Evolutionary conservation across 2,329 filamentous ascomycete genomes (phyloP).

Genomic region (Paraphoma sp.): DNA sequence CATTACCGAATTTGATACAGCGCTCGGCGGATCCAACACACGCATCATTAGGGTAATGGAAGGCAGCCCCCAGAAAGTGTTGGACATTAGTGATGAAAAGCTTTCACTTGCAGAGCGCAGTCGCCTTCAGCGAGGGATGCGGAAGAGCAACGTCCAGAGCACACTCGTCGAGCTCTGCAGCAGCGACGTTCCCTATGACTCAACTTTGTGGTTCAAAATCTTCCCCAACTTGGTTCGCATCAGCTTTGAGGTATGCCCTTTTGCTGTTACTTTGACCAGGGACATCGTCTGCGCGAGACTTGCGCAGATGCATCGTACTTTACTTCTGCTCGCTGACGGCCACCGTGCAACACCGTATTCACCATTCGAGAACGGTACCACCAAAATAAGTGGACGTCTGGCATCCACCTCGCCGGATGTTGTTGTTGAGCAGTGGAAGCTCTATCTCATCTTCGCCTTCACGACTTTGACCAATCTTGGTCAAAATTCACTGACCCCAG

Average conservation of each 20-base stretch:
- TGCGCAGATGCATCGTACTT: slow-evolving; percentile 88
- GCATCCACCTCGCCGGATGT: slow-evolving; percentile 80
- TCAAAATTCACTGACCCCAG: slow-evolving; percentile 60
- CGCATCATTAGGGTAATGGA: slow-evolving; percentile 93
- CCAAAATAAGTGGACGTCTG: slow-evolving; percentile 63
- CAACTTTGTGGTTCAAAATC: slow-evolving; percentile 95
- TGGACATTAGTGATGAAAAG: slow-evolving; percentile 91
- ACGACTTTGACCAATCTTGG: slow-evolving; percentile 90
- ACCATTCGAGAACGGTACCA: slow-evolving; percentile 64
- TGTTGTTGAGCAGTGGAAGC: slow-evolving; percentile 95
- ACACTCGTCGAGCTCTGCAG: slow-evolving; percentile 93
- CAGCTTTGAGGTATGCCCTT: slow-evolving; percentile 88
- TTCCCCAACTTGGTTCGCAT: slow-evolving; percentile 94
- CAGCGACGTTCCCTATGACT: slow-evolving; percentile 93
- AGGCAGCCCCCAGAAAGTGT: slow-evolving; percentile 83
- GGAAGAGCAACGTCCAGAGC: slow-evolving; percentile 81
- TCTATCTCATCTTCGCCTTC: slow-evolving; percentile 96
- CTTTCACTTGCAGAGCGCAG: slow-evolving; percentile 91
- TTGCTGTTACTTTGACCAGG: slow-evolving; percentile 87
- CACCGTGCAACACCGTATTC: slow-evolving; percentile 56
- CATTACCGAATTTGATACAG: slow-evolving; percentile 91
- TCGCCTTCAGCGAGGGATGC: slow-evolving; percentile 86
- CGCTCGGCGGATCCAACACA: slow-evolving; percentile 79
- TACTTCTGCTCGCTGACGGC: slow-evolving; percentile 78
- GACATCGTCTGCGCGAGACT: slow-evolving; percentile 93